phyloP scores from a whole-genome alignment of 805 yeast species.

The Nakazawaea wyomingensis region DNA sequence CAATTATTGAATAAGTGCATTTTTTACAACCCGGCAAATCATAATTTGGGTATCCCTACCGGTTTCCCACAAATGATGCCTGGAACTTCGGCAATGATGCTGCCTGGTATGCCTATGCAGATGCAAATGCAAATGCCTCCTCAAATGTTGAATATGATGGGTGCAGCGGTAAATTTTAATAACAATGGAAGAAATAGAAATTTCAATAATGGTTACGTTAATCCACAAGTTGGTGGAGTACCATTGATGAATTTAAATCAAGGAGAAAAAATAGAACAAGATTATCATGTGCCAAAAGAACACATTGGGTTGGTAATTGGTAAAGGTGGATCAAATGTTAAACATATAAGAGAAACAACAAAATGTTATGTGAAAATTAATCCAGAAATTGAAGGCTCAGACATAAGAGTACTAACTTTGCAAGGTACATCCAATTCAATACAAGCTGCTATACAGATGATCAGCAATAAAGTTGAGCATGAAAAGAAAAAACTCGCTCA shows the following conservation, averaged over 20 bases:
- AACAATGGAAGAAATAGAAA: slow-evolving; percentile 8
- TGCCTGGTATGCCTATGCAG: slow-evolving; percentile 9
- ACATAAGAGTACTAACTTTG: slow-evolving; percentile 61
- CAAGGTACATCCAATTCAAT: slow-evolving; percentile 64
- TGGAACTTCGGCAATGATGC: slow-evolving; percentile 10
- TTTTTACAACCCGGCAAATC: slow-evolving; percentile 54
- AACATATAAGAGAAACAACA: slow-evolving; percentile 67
- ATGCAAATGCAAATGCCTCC: slow-evolving; percentile 12
- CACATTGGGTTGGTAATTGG: slow-evolving; percentile 85
- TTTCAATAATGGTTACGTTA: slow-evolving; percentile 18
- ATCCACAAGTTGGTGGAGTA: slow-evolving; percentile 8
- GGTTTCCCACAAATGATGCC: slow-evolving; percentile 16
- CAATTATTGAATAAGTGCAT: slow-evolving; percentile 52
- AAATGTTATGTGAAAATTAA: slow-evolving; percentile 75
- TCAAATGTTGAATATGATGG: slow-evolving; percentile 14
- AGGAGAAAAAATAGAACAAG: slow-evolving; percentile 58
- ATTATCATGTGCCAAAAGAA: slow-evolving; percentile 67
- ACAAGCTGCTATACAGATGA: slow-evolving; percentile 66
- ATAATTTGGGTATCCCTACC: slow-evolving; percentile 25
- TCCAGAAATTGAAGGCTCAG: slow-evolving; percentile 46
- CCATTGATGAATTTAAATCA: slow-evolving; percentile 13
- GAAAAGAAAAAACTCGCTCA: slow-evolving; percentile 38
- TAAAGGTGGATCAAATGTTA: slow-evolving; percentile 77
- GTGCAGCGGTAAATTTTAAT: slow-evolving; percentile 15
- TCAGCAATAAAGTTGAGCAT: slow-evolving; percentile 64